A percentile compares a stretch with the other conserved stretches of the same genome.
phyloP scores from a whole-genome alignment of 2,329 filamentous ascomycete genomes.

The Stachybotrys elegans region DNA sequence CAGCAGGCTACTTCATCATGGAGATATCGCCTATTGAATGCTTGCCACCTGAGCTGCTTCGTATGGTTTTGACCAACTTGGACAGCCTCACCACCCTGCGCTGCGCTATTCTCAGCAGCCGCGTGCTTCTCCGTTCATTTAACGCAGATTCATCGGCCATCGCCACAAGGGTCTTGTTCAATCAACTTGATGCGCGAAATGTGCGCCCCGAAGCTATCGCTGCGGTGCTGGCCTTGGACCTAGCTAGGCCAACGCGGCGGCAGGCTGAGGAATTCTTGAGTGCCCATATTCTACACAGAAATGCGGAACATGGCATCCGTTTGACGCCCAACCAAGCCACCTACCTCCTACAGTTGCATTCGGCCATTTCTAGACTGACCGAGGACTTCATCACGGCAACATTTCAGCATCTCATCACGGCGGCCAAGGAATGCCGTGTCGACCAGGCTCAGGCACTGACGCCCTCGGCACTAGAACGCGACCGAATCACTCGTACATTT shows the following conservation, averaged over 20 bases:
- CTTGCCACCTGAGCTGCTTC: neutral
- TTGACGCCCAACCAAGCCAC: no score
- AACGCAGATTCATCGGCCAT: neutral
- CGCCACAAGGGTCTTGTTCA: neutral
- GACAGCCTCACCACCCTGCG: neutral
- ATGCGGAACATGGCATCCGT: no score
- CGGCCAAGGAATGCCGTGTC: neutral
- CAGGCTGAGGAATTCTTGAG: no score
- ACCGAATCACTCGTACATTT: neutral
- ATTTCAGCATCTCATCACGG: neutral
- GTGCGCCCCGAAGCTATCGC: neutral
- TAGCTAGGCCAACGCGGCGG: no score
- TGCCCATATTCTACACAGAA: no score
- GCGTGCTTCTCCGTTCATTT: neutral
- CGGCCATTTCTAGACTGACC: neutral
- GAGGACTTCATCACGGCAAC: neutral
- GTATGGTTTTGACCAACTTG: neutral
- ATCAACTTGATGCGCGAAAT: neutral
- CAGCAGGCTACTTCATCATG: neutral
- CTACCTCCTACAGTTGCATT: no score
- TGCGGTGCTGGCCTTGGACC: no score
- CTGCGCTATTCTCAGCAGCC: neutral
- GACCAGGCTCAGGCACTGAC: neutral
- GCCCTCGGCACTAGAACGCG: neutral
- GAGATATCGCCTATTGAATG: neutral